phyloP scores from a whole-genome alignment of 306 rosid species.

The Vicia faba region DNA sequence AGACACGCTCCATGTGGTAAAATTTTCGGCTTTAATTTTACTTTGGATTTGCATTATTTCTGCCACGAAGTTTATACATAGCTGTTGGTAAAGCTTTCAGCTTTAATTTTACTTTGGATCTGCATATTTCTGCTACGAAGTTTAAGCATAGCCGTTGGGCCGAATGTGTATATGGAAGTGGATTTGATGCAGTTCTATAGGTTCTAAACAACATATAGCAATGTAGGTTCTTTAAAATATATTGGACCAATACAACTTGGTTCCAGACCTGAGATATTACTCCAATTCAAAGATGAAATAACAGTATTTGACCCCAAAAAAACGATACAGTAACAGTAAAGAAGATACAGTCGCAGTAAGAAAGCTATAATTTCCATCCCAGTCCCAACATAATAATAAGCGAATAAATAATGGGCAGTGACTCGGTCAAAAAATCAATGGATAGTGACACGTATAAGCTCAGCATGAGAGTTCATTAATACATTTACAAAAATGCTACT shows the following conservation, averaged over 20 bases:
- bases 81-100: not conserved
- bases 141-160: not conserved
- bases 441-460: constrained; percentile 9
- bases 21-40: not conserved
- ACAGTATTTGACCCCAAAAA: not conserved
- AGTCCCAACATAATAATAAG: not conserved
- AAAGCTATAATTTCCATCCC: not conserved
- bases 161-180: not conserved
- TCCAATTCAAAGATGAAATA: not conserved
- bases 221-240: not conserved
- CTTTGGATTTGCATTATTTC: not conserved
- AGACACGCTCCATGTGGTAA: not conserved
- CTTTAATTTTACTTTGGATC: constrained; percentile 4
- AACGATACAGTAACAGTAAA: too few species aligned
- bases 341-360: not conserved
- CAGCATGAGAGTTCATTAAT: constrained; percentile 4
- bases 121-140: not conserved
- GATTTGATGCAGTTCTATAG: not conserved
- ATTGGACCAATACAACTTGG: not conserved
- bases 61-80: not conserved
- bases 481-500: constrained; percentile 20
- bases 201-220: not conserved
- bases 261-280: not conserved
- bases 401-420: not conserved
- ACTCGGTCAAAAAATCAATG: not conserved